A percentile compares a stretch with the other conserved stretches of the same genome.
Conservation (phyloP, 306 rosid genomes). For the Cucurbita argyrosperma region DNA sequence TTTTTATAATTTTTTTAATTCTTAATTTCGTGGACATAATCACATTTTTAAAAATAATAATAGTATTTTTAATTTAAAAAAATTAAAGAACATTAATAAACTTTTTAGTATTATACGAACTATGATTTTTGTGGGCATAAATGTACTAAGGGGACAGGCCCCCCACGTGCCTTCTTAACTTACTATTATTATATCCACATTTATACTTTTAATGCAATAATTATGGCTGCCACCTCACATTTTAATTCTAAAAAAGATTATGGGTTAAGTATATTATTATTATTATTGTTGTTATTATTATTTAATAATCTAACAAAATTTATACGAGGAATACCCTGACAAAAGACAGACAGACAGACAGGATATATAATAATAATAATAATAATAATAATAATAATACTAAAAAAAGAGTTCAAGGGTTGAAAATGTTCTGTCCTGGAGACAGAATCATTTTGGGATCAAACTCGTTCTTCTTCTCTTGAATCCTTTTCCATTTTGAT, state of each 20-base stretch:
- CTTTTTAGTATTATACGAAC: not conserved
- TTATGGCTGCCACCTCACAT: not conserved
- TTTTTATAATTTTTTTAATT: too few relatives aligned
- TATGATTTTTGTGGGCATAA: not conserved
- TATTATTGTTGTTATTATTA: not conserved
- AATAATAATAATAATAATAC: too few relatives aligned
- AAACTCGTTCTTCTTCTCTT: conserved; percentile 38
- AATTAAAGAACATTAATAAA: not conserved
- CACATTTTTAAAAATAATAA: too few relatives aligned
- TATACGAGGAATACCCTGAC: not conserved
- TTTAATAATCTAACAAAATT: not conserved
- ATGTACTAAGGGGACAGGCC: not conserved
- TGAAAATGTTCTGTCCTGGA: conserved; percentile 76
- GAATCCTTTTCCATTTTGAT: conserved; percentile 45
- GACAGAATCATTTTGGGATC: conserved; percentile 80
- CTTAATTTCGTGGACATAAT: too few relatives aligned
- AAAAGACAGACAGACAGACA: not conserved
- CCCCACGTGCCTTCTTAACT: not conserved
- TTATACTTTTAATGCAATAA: not conserved
- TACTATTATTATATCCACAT: not conserved
- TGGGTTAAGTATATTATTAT: not conserved
- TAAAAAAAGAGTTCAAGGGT: not conserved
- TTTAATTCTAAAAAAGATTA: not conserved
- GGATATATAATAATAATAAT: not conserved
- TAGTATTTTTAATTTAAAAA: not conserved